Base-by-base conservation (phyloP, 176 grass and related monocot species). In the Oryza australiensis region DNA sequence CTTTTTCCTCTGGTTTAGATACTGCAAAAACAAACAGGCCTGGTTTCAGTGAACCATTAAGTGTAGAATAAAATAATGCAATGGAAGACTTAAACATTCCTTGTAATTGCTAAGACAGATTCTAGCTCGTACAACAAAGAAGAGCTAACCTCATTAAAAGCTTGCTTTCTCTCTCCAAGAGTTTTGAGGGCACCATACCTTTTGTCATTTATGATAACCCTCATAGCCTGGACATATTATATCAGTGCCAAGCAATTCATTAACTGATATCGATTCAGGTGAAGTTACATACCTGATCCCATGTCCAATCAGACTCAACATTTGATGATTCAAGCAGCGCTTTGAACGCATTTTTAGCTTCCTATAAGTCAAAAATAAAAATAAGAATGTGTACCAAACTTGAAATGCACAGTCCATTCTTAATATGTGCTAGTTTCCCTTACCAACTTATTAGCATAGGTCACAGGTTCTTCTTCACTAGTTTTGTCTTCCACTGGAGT, bases 121-220 rank as follows among this genome's bases (percentile, higher is more conserved):
- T 33, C 14, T n/a, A 35, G 32, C 49, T 62, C 51, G 74, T 69
- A 64, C 46, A 68, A 53, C 60, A 90, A 51, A 62, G 67, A 69
- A 83, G 49, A 26, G 35, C 38, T 63, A 64, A 99, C 96, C 96
- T 99, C 96, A 79, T 95, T 99, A 75, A 99, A 95, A 90, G 93
- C 93, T 84, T 99, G 96, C 72, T 99, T 99, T 84, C 93, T 93
- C 83, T 99, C 96, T 82, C 96, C 96, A 87, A 99, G 96, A 77
- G 96, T 95, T 84, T 90, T 95, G 66, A 95, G 74, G 68, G 93
- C 85, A 79, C 87, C 93, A 86, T 95, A 95, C 73, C 93, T 90
- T 77, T 95, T 95, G 88, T 95, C 93, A 86, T 92, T 95, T 68
- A 95, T 95, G 68, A 99, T 95, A 70, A 93, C 91, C 59, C 96